Percentiles rank a stretch among this genome's conserved stretches.
These are phyloP conservation scores for Exidia glandulosa DNA, from an alignment of 768 basidiomycete species.

Conservation along the genomic window DNA sequence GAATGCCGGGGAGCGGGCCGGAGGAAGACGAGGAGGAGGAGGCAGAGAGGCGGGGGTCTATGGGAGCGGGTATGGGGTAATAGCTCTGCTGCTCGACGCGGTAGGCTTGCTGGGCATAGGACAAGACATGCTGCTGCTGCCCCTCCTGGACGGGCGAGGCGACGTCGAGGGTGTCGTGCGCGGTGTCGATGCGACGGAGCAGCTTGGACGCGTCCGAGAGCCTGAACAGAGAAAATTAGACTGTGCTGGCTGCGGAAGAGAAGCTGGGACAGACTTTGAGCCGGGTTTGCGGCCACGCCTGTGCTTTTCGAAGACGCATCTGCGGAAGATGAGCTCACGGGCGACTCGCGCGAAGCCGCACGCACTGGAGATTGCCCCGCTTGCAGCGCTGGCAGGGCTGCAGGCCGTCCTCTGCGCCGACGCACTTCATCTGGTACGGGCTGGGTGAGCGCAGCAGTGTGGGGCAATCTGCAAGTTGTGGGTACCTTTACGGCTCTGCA, in stretches of 20 bases:
- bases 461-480: slow-evolving; percentile 2
- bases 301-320: slow-evolving; percentile 83
- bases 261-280: slow-evolving; percentile 52
- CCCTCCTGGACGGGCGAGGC: background rate
- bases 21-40: slow-evolving; percentile 10
- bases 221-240: slow-evolving; percentile 25
- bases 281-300: slow-evolving; percentile 81
- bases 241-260: slow-evolving; percentile 5
- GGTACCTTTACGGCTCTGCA: slow-evolving; percentile 73
- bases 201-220: slow-evolving; percentile 84
- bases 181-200: slow-evolving; percentile 78
- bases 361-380: slow-evolving; percentile 66
- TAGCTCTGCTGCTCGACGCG: background rate
- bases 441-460: slow-evolving; percentile 2
- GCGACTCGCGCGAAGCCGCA: slow-evolving; percentile 10
- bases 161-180: slow-evolving; percentile 39
- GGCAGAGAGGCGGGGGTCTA: slow-evolving; percentile 14
- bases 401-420: slow-evolving; percentile 76
- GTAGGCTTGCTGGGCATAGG: slow-evolving; percentile 58
- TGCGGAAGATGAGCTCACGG: slow-evolving; percentile 18
- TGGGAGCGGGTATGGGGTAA: background rate
- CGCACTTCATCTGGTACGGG: slow-evolving; percentile 69
- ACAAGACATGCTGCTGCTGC: background rate
- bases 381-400: slow-evolving; percentile 77
- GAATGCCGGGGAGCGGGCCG: slow-evolving; percentile 11